Conservation (phyloP, 208 protist genomes). For the Ichthyophonus hoferi region DNA sequence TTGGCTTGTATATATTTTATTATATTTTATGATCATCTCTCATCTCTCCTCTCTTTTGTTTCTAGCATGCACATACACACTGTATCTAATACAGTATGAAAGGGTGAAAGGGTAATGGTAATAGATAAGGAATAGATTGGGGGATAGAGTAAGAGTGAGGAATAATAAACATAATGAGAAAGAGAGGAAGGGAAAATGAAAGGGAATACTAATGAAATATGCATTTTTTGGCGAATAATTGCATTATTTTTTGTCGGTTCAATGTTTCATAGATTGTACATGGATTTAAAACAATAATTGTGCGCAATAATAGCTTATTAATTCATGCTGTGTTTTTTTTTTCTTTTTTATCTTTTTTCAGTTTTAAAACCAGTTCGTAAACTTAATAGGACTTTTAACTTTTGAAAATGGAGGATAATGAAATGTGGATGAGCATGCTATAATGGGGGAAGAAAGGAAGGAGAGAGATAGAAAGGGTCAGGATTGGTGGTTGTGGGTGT, state of each 20-base stretch:
- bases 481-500: background rate
- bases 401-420: background rate
- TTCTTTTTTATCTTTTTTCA: no score
- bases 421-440: background rate
- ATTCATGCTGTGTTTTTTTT: no score
- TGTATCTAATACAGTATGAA: background rate
- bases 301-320: no score
- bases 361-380: no score
- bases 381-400: no score
- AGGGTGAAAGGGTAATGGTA: background rate
- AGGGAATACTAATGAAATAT: no score
- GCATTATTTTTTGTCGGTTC: no score
- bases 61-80: background rate
- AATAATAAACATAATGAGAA: background rate
- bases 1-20: no score
- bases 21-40: no score
- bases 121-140: background rate
- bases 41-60: background rate
- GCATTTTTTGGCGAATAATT: no score
- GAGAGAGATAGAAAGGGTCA: background rate
- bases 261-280: no score
- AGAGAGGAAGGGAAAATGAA: background rate
- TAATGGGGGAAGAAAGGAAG: background rate
- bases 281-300: no score
- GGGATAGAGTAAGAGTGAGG: background rate